These are phyloP conservation scores for Ganoderma multipileum DNA, from an alignment of 1,284 basidiomycete species.

Conservation along the genomic window DNA sequence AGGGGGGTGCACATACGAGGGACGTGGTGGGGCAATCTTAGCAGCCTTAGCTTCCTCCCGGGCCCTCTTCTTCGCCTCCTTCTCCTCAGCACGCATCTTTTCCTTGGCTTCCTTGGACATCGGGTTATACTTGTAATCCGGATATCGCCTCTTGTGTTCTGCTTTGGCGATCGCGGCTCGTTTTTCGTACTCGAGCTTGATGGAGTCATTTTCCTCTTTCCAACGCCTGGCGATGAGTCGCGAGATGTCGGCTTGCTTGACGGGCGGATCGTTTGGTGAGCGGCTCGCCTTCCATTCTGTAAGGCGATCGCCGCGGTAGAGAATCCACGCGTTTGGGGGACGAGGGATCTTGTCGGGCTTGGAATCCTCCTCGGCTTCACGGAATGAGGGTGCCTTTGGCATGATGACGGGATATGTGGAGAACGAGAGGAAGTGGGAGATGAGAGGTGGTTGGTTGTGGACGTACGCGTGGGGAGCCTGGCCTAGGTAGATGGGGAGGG, in stretches of 20 bases:
- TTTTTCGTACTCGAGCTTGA: constrained; percentile 72
- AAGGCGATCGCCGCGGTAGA: constrained; percentile 82
- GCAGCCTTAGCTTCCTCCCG: constrained; percentile 38
- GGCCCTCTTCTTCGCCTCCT: constrained; percentile 52
- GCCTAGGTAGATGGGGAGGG: background rate
- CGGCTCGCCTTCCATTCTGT: constrained; percentile 49
- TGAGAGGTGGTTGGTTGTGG: constrained; percentile 24
- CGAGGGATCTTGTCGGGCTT: constrained; percentile 58
- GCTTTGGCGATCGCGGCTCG: constrained; percentile 71
- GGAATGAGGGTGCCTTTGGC: constrained; percentile 19
- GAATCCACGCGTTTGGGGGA: constrained; percentile 91
- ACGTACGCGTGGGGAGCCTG: constrained; percentile 23
- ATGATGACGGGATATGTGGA: constrained; percentile 12
- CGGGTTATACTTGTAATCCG: constrained; percentile 79
- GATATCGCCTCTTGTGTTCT: constrained; percentile 69
- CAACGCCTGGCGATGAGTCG: constrained; percentile 75
- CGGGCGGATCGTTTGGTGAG: constrained; percentile 36
- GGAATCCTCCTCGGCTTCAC: constrained; percentile 17
- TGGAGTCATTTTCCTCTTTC: constrained; percentile 61
- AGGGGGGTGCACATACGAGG: constrained; percentile 25
- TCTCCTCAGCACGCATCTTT: constrained; percentile 49
- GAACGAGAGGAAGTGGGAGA: background rate
- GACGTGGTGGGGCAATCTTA: constrained; percentile 36
- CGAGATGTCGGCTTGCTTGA: constrained; percentile 63
- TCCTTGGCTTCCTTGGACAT: constrained; percentile 70